Conservation (phyloP, 1,284 basidiomycete species). For the Heterobasidion occidentale region DNA sequence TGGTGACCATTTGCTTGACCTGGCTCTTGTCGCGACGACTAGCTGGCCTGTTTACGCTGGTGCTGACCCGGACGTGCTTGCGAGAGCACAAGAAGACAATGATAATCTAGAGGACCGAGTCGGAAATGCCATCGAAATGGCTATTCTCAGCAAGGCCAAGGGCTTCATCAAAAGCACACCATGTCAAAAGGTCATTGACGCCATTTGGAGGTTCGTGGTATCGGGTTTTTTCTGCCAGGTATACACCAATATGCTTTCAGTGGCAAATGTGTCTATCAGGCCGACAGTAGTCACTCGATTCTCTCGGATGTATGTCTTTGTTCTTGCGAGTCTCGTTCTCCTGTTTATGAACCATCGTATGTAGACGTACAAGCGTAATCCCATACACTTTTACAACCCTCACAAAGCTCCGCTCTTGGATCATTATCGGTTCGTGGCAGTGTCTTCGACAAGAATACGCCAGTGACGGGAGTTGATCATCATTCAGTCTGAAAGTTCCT, state of each 20-base stretch:
- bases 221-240: background rate
- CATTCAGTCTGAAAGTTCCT: conserved; percentile 79
- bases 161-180: conserved; percentile 81
- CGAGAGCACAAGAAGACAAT: conserved; percentile 61
- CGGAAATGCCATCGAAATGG: conserved; percentile 88
- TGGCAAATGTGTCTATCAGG: conserved; percentile 86
- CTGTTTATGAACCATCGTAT: background rate
- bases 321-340: background rate
- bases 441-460: background rate
- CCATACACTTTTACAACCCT: conserved; percentile 92
- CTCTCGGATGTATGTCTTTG: conserved; percentile 66
- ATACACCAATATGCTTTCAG: conserved; percentile 25
- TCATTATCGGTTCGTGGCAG: conserved; percentile 68
- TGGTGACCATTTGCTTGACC: conserved; percentile 67
- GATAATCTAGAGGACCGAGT: conserved; percentile 71
- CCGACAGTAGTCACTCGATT: conserved; percentile 78
- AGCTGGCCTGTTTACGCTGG: conserved; percentile 85
- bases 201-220: conserved; percentile 55
- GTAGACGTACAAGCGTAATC: conserved; percentile 88
- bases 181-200: conserved; percentile 83
- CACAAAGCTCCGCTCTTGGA: conserved; percentile 88
- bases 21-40: conserved; percentile 77
- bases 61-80: conserved; percentile 58
- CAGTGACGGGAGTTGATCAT: background rate
- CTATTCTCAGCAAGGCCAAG: conserved; percentile 79